Percentiles rank a stretch among this genome's conserved stretches.
Evolutionary conservation across 108 stramenopile genomes (phyloP).

Genomic region (Skeletonema grethae): DNA sequence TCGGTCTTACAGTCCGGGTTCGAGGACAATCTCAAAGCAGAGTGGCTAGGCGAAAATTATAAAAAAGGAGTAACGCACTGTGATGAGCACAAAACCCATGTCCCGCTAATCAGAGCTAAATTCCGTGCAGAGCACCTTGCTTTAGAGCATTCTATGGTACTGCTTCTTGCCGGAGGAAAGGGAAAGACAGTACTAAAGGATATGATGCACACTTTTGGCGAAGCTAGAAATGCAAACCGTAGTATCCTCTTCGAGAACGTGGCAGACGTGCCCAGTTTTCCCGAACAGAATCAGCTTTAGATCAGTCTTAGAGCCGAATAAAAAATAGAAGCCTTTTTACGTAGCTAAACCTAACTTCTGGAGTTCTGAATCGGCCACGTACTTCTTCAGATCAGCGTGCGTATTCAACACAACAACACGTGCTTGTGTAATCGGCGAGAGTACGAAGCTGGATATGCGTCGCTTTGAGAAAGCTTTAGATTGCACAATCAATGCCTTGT

Average conservation of each 20-base stretch:
- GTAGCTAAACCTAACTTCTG: neutral
- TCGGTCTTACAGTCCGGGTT: conserved; percentile 95
- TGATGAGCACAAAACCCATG: conserved; percentile 87
- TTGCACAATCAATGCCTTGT: conserved; percentile 53
- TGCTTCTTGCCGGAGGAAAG: conserved; percentile 81
- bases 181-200: conserved; percentile 75
- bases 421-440: conserved; percentile 26
- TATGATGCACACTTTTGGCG: conserved; percentile 88
- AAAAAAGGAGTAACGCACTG: conserved; percentile 81
- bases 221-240: conserved; percentile 84
- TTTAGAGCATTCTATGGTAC: conserved; percentile 82
- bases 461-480: conserved; percentile 39
- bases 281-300: conserved; percentile 74
- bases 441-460: conserved; percentile 10
- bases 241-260: conserved; percentile 80
- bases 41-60: conserved; percentile 95
- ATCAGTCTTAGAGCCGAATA: neutral
- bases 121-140: conserved; percentile 91
- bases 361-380: conserved; percentile 48
- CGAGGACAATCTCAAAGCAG: conserved; percentile 91
- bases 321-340: neutral
- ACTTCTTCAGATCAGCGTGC: conserved; percentile 41
- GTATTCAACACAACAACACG: conserved; percentile 46
- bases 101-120: conserved; percentile 88
- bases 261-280: conserved; percentile 68